Base-by-base conservation (phyloP, 495 filamentous ascomycete species). In the Tuber borchii region DNA sequence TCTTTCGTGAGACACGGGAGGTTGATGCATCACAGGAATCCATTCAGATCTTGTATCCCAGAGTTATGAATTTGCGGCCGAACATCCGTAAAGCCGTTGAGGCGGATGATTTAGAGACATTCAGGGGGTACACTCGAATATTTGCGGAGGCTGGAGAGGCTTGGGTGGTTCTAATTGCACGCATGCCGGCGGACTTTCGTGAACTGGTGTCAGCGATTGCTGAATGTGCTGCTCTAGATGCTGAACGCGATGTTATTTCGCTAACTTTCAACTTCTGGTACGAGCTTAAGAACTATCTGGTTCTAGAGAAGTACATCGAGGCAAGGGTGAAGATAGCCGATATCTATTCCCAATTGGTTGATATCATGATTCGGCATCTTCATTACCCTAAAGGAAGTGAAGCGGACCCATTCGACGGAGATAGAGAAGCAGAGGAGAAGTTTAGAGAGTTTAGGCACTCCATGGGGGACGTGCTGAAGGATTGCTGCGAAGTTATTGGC, bases 381-480 rank as follows among this genome's bases (percentile, higher is more conserved):
- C 90, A 97, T 83, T 98, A 92, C 83, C 95, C 95, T 3, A 87
- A 87, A n/a, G 90, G 90, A 0, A 90, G 91, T 80, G 90, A 95
- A 71, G 87, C 87, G 12, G 95, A 99, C 83, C 85, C 97, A 8
- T 99, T 98, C 80, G 95, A 96, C 68, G 95, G 95, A 73, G 96
- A 99, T 81, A 90, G 96, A 14, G 95, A 97, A 83, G 90, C 93
- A 71, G 95, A 99, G 83, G 95, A 99, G 81, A 97, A 95, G 81
- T 99, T 98, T 86, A 90, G 95, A 61, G 93, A 97, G 81, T 98
- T 97, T 86, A 87, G 95, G 76, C 95, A 99, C 83, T 88, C 91
- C 40, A 99, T 98, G 94, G 95, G 95, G 26, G 95, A 99, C 84
- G 95, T 97, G 4, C 88, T 99, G 61, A 99, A 99, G 85, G 95